Evolutionary conservation across 306 rosid species (phyloP), one percentile per base, ranked within the genome.

Genomic region (Sophora flavescens): DNA sequence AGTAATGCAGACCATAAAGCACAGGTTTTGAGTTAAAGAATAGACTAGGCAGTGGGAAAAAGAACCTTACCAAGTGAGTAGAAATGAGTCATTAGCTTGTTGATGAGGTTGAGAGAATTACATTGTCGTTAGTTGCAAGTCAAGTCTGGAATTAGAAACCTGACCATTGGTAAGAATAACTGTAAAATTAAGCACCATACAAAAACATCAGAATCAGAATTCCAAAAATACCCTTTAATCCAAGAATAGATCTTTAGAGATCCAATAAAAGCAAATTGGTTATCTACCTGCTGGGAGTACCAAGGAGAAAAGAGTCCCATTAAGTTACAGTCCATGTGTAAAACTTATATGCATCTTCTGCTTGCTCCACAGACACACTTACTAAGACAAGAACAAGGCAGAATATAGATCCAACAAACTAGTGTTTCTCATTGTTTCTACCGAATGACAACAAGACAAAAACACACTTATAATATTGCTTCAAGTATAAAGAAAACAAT

Each of bases 131-230:
- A 65, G 97, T 95, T 33, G 92, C 54, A 92, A 88, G 30, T 95
- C 97, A 65, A 95, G 92, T 78, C 74, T 88, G 57, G 99, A 97
- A 16, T 97, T 97, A 62, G 99, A 97, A 84, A 95, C 90, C 73
- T 92, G 90, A 36, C 93, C 96, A 75, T 95, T 92, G 74, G 92
- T 90, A 8, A 95, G 93, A n/a, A n/a, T n/a, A n/a, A n/a, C n/a
- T n/a, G n/a, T n/a, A n/a, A n/a, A n/a, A n/a, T n/a, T 17, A 86
- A 80, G 65, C 59, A 66, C 67, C 12, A 70, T 74, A 64, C 2
- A 12, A 42, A 75, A 86, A 68, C 0, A 11, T 90, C 74, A 83
- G 82, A 77, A 76, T 65, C 60, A 81, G 60, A 78, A 70, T n/a
- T n/a, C 14, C 38, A 35, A 74, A 51, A n/a, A 45, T 59, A 48